Base-by-base conservation (phyloP, 2,329 filamentous ascomycete species). In the Microascus cirrosus region DNA sequence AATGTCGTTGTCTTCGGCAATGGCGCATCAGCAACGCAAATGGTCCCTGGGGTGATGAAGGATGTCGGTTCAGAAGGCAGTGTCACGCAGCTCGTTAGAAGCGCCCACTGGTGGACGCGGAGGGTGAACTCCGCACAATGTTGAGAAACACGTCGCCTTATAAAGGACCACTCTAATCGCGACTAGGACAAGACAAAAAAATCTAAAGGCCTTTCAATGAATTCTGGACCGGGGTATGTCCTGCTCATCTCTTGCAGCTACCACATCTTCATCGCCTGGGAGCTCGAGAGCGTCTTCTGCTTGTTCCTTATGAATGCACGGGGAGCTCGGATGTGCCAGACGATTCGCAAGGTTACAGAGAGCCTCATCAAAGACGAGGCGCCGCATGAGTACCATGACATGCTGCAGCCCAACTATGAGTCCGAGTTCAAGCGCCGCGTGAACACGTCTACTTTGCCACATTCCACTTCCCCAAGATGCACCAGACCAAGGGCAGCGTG, bases 381-480 rank as follows among this genome's bases (percentile, higher is more conserved):
- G 0, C 69, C 68, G 0, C 58, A 59, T 0, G 64, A 65, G 45
- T 70, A 71, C 34, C 62, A 63, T 15, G 63, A 67, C 10, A 63
- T 65, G 50, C 58, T 73, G 0, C 60, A 71, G 1, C 70, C 70
- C 0, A 62, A 66, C 7, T 69, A 67, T 0, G 68, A 69, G 1
- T 58, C 72, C 2, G 71, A 70, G 0, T 73, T 70, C 56, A 72
- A 72, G 59, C 61, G 70, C 1, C 66, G 69, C 2, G 69, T 72
- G 36, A 68, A 66, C 7, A 70, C 71, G 34, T 66, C n/a, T 50
- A 50, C 45, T 5, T 50, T n/a, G 12, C 11, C 11, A 20, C 45
- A 2, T 20, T 50, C 3, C 45, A 50, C 45, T 20, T 10, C 8
- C 45, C 45, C 3, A 11, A 20, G 3, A 25, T 50, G 22, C n/a